Evolutionary conservation across 2,329 filamentous ascomycete species (phyloP).

Genomic region (Colletotrichum endophyticum): DNA sequence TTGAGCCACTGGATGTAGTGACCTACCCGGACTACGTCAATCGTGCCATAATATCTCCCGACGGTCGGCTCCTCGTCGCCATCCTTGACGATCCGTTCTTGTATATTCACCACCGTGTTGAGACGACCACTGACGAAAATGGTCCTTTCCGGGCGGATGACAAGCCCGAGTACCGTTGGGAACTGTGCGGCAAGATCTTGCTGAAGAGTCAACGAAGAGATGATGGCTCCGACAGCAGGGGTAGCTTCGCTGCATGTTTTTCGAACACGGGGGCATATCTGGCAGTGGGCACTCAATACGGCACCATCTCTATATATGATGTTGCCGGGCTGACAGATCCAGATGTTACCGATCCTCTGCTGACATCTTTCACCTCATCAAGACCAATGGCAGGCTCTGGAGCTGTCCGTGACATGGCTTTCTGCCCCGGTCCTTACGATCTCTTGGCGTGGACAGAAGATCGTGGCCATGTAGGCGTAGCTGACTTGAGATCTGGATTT

Average conservation of each 20-base stretch:
- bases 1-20: constrained; percentile 70
- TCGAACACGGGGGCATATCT: constrained; percentile 73
- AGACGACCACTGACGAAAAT: constrained; percentile 35
- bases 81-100: constrained; percentile 88
- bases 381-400: constrained; percentile 73
- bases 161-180: constrained; percentile 52
- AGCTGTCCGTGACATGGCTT: constrained; percentile 89
- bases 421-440: constrained; percentile 88
- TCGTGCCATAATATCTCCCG: constrained; percentile 90
- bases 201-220: constrained; percentile 62
- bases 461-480: constrained; percentile 75
- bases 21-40: constrained; percentile 88
- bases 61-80: constrained; percentile 79
- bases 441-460: constrained; percentile 95
- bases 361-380: constrained; percentile 81
- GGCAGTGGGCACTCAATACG: constrained; percentile 81
- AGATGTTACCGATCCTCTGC: constrained; percentile 61
- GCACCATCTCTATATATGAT: constrained; percentile 78
- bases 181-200: constrained; percentile 54
- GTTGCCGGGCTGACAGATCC: constrained; percentile 50
- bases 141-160: constrained; percentile 26
- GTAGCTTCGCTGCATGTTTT: constrained; percentile 82
- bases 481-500: constrained; percentile 73
- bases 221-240: constrained; percentile 60
- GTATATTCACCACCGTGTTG: constrained; percentile 75